A percentile compares a stretch with the other conserved stretches of the same genome.
Conservation (phyloP, 495 filamentous ascomycete species). For the Lepidopterella palustris region DNA sequence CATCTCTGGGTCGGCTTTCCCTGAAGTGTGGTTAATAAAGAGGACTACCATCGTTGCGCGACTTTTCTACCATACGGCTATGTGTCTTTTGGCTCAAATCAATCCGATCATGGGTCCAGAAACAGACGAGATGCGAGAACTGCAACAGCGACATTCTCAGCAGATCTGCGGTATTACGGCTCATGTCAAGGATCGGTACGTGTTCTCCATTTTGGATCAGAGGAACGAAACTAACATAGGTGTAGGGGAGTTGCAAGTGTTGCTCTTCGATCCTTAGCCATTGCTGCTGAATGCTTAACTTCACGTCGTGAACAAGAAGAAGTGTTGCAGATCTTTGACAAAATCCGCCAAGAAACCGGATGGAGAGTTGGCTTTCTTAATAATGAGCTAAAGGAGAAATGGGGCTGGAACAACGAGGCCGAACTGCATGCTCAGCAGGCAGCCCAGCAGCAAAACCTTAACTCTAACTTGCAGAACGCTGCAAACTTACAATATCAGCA, state of each 20-base stretch:
- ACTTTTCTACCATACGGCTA: constrained; percentile 85
- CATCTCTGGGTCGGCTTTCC: constrained; percentile 66
- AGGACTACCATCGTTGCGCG: constrained; percentile 71
- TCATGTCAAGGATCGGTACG: constrained; percentile 67
- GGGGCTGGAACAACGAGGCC: constrained; percentile 62
- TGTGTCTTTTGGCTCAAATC: constrained; percentile 71
- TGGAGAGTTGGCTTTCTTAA: constrained; percentile 67
- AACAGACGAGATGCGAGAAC: constrained; percentile 59
- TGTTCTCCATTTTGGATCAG: constrained; percentile 2
- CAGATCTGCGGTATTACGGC: constrained; percentile 84
- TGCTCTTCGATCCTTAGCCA: constrained; percentile 68
- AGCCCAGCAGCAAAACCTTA: constrained; percentile 7
- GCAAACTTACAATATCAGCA: neutral
- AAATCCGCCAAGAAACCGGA: constrained; percentile 67
- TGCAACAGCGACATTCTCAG: constrained; percentile 65
- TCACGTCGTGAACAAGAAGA: constrained; percentile 72
- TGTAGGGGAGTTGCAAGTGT: constrained; percentile 65
- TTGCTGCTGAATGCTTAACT: constrained; percentile 69
- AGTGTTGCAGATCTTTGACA: constrained; percentile 67
- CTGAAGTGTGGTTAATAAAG: constrained; percentile 85
- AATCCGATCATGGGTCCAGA: constrained; percentile 56
- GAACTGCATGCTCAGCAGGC: constrained; percentile 11
- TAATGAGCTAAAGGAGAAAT: constrained; percentile 62
- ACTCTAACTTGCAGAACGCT: constrained; percentile 5
- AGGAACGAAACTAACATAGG: constrained; percentile 23